These are phyloP conservation scores for Leccinum disarticulatum DNA, from an alignment of 768 basidiomycete genomes.

Conservation along the genomic window DNA sequence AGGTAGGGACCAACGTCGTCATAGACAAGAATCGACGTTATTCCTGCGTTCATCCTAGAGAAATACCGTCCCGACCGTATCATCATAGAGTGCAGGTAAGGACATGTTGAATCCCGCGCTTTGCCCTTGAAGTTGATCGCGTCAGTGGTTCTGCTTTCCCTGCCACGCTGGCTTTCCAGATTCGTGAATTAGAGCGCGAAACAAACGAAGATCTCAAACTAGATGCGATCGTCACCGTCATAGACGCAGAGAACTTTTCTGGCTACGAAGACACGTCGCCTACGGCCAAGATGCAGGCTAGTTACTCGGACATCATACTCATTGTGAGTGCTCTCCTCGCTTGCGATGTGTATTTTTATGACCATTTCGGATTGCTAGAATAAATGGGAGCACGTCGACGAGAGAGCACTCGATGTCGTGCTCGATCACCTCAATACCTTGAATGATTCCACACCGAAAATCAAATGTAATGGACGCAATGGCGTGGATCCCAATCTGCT, in stretches of 20 bases:
- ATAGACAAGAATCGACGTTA: neutral
- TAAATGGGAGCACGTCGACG: constrained; percentile 86
- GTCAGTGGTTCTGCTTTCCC: constrained; percentile 90
- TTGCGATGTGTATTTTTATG: constrained; percentile 1
- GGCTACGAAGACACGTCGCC: constrained; percentile 93
- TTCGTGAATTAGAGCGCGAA: constrained; percentile 83
- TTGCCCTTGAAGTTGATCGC: constrained; percentile 2
- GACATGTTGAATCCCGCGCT: neutral
- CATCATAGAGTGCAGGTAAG: constrained; percentile 92
- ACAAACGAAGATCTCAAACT: constrained; percentile 74
- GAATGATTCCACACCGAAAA: constrained; percentile 87
- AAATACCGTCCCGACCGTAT: constrained; percentile 86
- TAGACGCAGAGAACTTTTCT: constrained; percentile 88
- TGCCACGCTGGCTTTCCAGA: constrained; percentile 92
- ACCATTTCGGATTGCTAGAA: constrained; percentile 47
- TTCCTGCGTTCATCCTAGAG: constrained; percentile 44
- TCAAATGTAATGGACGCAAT: constrained; percentile 60
- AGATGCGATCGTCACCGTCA: constrained; percentile 88
- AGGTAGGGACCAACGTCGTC: constrained; percentile 42
- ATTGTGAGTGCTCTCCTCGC: constrained; percentile 51
- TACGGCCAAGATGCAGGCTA: constrained; percentile 93
- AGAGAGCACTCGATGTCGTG: constrained; percentile 76
- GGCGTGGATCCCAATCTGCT: constrained; percentile 78
- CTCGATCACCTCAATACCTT: constrained; percentile 86
- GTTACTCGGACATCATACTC: constrained; percentile 89